Evolutionary conservation across 1,284 basidiomycete genomes (phyloP).

Genomic region (Malassezia slooffiae): DNA sequence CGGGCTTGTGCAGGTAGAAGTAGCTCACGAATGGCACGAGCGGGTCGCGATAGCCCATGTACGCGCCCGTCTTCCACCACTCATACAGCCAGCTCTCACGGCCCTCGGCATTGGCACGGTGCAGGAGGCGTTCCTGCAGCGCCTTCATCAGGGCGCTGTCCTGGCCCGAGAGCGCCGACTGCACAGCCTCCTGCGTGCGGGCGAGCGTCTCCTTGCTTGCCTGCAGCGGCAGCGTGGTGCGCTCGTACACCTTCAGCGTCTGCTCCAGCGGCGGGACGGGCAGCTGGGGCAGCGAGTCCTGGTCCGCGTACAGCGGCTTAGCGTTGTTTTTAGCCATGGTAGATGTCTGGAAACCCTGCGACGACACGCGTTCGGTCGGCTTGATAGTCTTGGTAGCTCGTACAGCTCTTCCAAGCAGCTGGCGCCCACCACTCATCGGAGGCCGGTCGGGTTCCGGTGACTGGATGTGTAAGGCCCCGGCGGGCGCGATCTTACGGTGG

Average conservation of each 20-base stretch:
- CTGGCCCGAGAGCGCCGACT: constrained; percentile 55
- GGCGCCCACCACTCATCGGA: too few species aligned
- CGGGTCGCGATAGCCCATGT: constrained; percentile 58
- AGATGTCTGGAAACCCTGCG: too few species aligned
- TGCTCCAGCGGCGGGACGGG: constrained; percentile 42
- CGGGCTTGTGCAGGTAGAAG: constrained; percentile 79
- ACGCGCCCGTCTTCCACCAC: constrained; percentile 93
- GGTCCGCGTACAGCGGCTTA: constrained; percentile 32
- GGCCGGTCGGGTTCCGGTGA: too few species aligned
- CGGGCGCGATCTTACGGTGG: too few species aligned
- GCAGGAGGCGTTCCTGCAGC: constrained; percentile 69
- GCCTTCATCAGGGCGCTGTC: constrained; percentile 59
- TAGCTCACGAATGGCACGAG: constrained; percentile 91
- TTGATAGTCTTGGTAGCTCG: too few species aligned
- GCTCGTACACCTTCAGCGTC: constrained; percentile 39
- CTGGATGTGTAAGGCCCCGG: too few species aligned
- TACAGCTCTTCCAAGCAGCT: too few species aligned
- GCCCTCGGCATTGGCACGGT: constrained; percentile 53
- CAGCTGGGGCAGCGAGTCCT: constrained; percentile 36
- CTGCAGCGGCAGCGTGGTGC: constrained; percentile 35
- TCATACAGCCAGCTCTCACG: constrained; percentile 76
- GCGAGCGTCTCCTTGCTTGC: constrained; percentile 19
- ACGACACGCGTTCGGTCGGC: too few species aligned
- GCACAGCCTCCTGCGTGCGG: constrained; percentile 50
- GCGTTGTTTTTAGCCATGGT: constrained; percentile 1